These are phyloP conservation scores for Diaporthe citrichinensis DNA, from an alignment of 2,329 filamentous ascomycete species.

Conservation along the genomic window DNA sequence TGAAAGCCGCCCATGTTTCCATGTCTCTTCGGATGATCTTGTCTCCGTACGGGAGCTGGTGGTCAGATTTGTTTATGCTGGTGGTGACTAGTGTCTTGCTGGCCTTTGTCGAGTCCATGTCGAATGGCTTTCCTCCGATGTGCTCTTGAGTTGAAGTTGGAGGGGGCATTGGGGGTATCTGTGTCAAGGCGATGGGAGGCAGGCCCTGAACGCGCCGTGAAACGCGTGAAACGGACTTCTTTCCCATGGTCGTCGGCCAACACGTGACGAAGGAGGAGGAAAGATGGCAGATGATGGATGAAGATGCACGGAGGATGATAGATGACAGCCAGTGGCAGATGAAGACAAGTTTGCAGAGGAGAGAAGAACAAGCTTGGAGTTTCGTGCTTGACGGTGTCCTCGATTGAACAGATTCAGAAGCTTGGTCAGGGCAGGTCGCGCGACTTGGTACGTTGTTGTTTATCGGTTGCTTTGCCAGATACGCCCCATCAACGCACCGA, in stretches of 20 bases:
- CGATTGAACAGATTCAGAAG: background rate
- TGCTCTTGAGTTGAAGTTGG: background rate
- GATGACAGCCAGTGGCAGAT: background rate
- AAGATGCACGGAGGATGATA: background rate
- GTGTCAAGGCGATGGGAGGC: background rate
- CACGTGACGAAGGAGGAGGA: background rate
- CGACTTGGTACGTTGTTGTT: background rate
- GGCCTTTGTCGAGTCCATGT: background rate
- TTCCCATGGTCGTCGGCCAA: background rate
- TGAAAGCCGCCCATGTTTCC: background rate
- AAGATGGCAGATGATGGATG: too few species aligned
- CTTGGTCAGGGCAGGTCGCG: background rate
- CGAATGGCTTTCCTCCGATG: too few species aligned
- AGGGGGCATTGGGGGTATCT: too few species aligned
- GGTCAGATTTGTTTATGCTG: accelerated
- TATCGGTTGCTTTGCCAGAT: background rate
- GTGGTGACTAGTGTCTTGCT: background rate
- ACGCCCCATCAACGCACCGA: background rate
- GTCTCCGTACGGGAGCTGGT: background rate
- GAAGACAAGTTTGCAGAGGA: background rate
- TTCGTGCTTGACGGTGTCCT: background rate
- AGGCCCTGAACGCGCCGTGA: too few species aligned
- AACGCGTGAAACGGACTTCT: background rate
- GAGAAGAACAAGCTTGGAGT: background rate
- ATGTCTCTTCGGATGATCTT: background rate